These are phyloP conservation scores for Sporobolomyces roseus DNA, from an alignment of 768 basidiomycete species.

Conservation along the genomic window DNA sequence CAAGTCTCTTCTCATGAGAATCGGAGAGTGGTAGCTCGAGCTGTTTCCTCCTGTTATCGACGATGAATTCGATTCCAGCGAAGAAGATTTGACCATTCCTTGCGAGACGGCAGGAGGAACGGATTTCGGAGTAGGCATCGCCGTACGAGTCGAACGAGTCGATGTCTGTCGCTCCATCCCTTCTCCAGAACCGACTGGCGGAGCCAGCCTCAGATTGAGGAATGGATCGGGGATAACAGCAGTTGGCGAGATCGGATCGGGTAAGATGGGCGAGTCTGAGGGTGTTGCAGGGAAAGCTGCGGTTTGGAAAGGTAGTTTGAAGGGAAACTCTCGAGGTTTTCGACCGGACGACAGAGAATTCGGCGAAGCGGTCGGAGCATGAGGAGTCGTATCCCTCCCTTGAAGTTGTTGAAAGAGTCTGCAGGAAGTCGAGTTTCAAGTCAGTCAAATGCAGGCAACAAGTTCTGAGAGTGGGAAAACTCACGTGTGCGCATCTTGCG, in stretches of 20 bases:
- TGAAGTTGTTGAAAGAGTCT: too few species aligned
- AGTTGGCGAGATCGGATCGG: constrained; percentile 26
- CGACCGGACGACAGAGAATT: neutral
- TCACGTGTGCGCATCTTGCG: too few species aligned
- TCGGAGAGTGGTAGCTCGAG: constrained; percentile 28
- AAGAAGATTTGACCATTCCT: constrained; percentile 13
- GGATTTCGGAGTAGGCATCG: neutral
- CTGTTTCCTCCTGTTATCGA: constrained; percentile 4
- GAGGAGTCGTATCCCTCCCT: too few species aligned
- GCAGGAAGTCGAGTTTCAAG: too few species aligned
- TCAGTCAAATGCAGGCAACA: too few species aligned
- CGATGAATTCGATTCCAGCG: constrained; percentile 15
- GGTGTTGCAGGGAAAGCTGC: neutral
- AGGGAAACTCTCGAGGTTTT: constrained; percentile 15
- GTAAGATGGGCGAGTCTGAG: constrained; percentile 12
- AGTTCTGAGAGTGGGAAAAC: neutral
- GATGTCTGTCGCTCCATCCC: too few species aligned
- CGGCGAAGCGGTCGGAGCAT: neutral
- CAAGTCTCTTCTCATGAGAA: constrained; percentile 17
- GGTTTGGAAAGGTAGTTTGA: constrained; percentile 21
- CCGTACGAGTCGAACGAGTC: too few species aligned
- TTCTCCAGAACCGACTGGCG: neutral
- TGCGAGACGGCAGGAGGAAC: neutral
- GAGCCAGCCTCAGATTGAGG: neutral
- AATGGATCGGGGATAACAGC: constrained; percentile 29